Evolutionary conservation across 2,329 filamentous ascomycete species (phyloP), one percentile per base, ranked within the genome.

Genomic region (Fusarium devonianum): DNA sequence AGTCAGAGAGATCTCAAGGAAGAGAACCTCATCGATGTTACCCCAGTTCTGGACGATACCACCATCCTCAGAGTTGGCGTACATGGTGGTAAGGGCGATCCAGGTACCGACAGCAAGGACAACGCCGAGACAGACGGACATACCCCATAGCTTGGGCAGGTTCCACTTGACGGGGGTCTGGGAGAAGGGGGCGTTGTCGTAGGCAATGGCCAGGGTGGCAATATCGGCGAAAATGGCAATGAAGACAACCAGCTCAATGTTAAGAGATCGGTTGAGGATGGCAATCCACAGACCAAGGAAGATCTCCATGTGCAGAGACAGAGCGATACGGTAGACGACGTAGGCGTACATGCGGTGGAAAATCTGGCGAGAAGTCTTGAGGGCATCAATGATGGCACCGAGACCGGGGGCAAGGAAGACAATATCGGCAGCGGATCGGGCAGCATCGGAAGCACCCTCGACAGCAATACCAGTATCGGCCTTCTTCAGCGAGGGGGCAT

Each of bases 311-410:
- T 96, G 92, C 60, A 96, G 85, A 12, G 91, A 96, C 67, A 96
- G 78, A 37, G 92, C 91, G 68, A 96, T 96, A 83, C 92, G 90
- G 80, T 96, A 96, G 67, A 96, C 89, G 62, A 96, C 90, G 78
- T 96, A 96, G 52, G 91, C 89, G 77, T 96, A 94, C 91, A 96
- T 96, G 67, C 92, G 90, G 78, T 96, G 91, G 81, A 96, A 96
- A 73, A 96, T 96, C 74, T 95, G 91, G 67, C 92, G 89, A 22
- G 90, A 93, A 62, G 89, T 95, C 80, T 96, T 96, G 64, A 96
- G 83, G 53, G 91, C 90, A 71, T 95, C 90, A 67, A 96, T 95
- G 73, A 96, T 95, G 57, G 91, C 89, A 74, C 90, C 92, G 56
- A 96, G 86, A 79, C 91, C 92, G 45, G 91, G 90, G 64, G 89